A percentile compares a stretch with the other conserved stretches of the same genome.
phyloP scores from a whole-genome alignment of 495 filamentous ascomycete species.

The Hypoxylon crocopeplum region DNA sequence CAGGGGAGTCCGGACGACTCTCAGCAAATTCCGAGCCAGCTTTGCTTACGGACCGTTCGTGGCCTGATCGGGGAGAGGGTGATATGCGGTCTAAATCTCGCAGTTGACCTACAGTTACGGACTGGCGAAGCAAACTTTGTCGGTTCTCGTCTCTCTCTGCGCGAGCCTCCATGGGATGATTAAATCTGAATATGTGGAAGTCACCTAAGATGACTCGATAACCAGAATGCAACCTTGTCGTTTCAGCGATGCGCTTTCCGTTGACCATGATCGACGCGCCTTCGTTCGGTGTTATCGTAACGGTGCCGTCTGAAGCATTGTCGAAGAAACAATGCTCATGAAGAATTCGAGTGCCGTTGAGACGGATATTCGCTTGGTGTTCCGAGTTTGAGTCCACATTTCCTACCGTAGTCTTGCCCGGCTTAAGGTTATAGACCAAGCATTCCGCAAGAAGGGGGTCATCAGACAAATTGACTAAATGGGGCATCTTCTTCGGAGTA shows the following conservation, averaged over 20 bases:
- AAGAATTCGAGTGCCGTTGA: slow-evolving; percentile 93
- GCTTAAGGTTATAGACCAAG: slow-evolving; percentile 97
- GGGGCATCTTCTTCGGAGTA: slow-evolving; percentile 98
- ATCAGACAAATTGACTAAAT: slow-evolving; percentile 97
- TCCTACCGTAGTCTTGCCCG: slow-evolving; percentile 89
- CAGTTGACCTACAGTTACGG: slow-evolving; percentile 81
- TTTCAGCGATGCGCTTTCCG: slow-evolving; percentile 81
- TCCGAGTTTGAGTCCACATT: slow-evolving; percentile 84
- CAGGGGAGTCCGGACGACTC: slow-evolving; percentile 80
- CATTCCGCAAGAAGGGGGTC: slow-evolving; percentile 96
- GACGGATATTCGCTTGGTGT: slow-evolving; percentile 81
- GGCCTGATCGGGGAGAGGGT: slow-evolving; percentile 69
- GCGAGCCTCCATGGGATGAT: slow-evolving; percentile 94
- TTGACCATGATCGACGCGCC: slow-evolving; percentile 98
- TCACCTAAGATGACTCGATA: slow-evolving; percentile 96
- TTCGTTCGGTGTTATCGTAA: slow-evolving; percentile 87
- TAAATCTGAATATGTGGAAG: slow-evolving; percentile 99
- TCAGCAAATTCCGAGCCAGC: slow-evolving; percentile 70
- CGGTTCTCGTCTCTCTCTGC: slow-evolving; percentile 81
- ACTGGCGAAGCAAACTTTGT: slow-evolving; percentile 86
- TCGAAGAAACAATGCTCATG: slow-evolving; percentile 94
- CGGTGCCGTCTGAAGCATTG: slow-evolving; percentile 82
- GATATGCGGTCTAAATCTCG: slow-evolving; percentile 54
- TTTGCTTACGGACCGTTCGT: slow-evolving; percentile 79
- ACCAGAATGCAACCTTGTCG: slow-evolving; percentile 85